A percentile compares a stretch with the other conserved stretches of the same genome.
Evolutionary conservation across 2,329 filamentous ascomycete genomes (phyloP).

Genomic region (Dactylonectria estremocensis): DNA sequence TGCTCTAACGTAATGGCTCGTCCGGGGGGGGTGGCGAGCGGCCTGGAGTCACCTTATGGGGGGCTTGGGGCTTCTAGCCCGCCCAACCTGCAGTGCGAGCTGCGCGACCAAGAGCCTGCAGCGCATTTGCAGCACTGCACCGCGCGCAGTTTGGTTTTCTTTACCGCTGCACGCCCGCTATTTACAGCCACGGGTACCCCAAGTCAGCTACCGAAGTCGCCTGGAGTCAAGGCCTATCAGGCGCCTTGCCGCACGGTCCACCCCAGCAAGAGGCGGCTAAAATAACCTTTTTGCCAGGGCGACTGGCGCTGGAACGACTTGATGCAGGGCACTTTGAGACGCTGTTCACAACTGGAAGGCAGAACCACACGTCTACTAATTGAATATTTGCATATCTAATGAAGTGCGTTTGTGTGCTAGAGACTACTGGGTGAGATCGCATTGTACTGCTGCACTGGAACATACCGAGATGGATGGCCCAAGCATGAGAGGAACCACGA

Average conservation of each 20-base stretch:
- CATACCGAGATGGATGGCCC: neutral
- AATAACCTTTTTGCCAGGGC: slow-evolving; percentile 41
- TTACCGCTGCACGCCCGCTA: slow-evolving; percentile 5
- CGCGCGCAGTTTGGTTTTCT: neutral
- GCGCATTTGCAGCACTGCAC: neutral
- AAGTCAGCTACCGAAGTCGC: slow-evolving; percentile 1
- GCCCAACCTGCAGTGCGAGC: neutral
- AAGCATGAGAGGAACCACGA: neutral
- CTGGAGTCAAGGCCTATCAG: neutral
- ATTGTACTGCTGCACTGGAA: too few relatives aligned
- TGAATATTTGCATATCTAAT: too few relatives aligned
- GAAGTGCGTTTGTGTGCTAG: too few relatives aligned
- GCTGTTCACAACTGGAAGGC: slow-evolving; percentile 6
- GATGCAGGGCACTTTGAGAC: neutral
- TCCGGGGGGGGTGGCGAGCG: slow-evolving; percentile 32
- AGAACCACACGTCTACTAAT: slow-evolving; percentile 1
- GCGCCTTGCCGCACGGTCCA: slow-evolving; percentile 21
- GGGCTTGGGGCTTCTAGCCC: slow-evolving; percentile 2
- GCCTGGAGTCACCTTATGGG: slow-evolving; percentile 8
- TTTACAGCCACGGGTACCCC: neutral
- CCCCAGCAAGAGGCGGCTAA: slow-evolving; percentile 39
- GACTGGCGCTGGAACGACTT: slow-evolving; percentile 2
- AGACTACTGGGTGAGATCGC: too few relatives aligned
- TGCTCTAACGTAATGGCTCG: slow-evolving; percentile 51
- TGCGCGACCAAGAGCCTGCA: neutral